Evolutionary conservation across 352 stramenopile species (phyloP), one percentile per base, ranked within the genome.

Genomic region (Pythium aristosporum): DNA sequence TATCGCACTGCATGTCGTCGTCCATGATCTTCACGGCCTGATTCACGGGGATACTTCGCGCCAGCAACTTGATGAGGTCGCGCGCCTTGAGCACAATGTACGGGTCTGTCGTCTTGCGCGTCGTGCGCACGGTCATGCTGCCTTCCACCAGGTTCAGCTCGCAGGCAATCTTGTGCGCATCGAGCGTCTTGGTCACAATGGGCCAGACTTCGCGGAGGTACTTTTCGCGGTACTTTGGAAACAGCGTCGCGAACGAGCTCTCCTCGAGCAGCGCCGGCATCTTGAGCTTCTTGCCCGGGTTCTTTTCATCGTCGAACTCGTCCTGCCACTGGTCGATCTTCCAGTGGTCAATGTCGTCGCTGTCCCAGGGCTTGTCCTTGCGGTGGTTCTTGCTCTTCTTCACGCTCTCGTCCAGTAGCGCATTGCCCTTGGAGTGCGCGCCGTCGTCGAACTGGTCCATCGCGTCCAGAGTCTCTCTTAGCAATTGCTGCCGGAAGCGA

Each of bases 331-430:
- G 69, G n/a, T 97, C 85, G 58, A 98, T 89, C 73, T 98, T 98
- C 98, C 98, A 99, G 80, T 99, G 97, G 83, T 99, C 96, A 62
- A 99, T 98, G 47, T 98, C 87, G 10, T 97, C 91, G 58, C 73
- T 97, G 79, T 99, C 97, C 97, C 97, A 99, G 13, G 98, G 97
- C 76, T 99, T 99, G 75, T 99, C 96, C 69, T 97, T 96, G 57
- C 97, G 88, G 84, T 99, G 99, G 71, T 97, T 98, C 69, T 98
- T 98, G 75, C 63, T 72, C 69, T 85, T 87, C 65, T 73, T 73
- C 48, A 66, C 56, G 18, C 60, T 62, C 57, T 73, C 66, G 12
- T 73, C 66, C 8, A 73, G 55, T 61, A 73, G 56, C 15, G 66
- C 66, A 43, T 73, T 73, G 66, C 66, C 66, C 55, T 68, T 66